A percentile compares a stretch with the other conserved stretches of the same genome.
Evolutionary conservation across 768 basidiomycete species (phyloP).

Genomic region (Boletus tylopilopsis): DNA sequence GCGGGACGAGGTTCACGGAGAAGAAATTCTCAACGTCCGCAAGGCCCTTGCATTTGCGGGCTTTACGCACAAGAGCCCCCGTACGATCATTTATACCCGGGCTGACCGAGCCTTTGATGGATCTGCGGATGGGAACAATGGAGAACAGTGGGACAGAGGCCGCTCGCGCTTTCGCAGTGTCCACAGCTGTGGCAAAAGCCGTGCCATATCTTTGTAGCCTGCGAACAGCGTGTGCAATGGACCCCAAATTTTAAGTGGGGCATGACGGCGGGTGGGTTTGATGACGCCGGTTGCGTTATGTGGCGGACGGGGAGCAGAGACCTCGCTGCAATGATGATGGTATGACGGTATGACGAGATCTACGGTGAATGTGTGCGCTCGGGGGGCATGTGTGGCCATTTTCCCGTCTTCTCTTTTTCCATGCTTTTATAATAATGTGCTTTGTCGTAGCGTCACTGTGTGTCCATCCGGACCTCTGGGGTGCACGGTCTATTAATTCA

Average conservation of each 20-base stretch:
- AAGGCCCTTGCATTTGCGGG: conserved; percentile 90
- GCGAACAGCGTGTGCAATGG: conserved; percentile 25
- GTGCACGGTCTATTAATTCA: conserved; percentile 18
- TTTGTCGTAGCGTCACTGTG: conserved; percentile 8
- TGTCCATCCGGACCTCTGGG: conserved; percentile 14
- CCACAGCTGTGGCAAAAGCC: conserved; percentile 63
- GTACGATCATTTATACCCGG: conserved; percentile 69
- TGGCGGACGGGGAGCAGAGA: conserved; percentile 25
- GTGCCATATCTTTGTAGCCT: conserved; percentile 79
- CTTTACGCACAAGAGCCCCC: conserved; percentile 87
- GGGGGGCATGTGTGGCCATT: conserved; percentile 7
- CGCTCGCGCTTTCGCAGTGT: conserved; percentile 60
- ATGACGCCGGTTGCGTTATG: conserved; percentile 31
- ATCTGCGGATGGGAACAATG: conserved; percentile 47
- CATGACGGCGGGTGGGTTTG: conserved; percentile 20
- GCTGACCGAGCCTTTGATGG: conserved; percentile 71
- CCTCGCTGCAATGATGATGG: conserved; percentile 32
- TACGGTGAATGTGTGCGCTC: conserved; percentile 25
- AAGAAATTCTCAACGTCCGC: conserved; percentile 82
- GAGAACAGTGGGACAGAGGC: conserved; percentile 53
- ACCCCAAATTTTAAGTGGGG: conserved; percentile 22
- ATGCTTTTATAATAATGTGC: conserved; percentile 16
- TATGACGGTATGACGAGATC: conserved; percentile 23
- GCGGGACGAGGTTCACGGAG: conserved; percentile 79
- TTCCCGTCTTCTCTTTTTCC: conserved; percentile 9